Evolutionary conservation across 768 basidiomycete species (phyloP).

Genomic region (Termitomyces sp.): DNA sequence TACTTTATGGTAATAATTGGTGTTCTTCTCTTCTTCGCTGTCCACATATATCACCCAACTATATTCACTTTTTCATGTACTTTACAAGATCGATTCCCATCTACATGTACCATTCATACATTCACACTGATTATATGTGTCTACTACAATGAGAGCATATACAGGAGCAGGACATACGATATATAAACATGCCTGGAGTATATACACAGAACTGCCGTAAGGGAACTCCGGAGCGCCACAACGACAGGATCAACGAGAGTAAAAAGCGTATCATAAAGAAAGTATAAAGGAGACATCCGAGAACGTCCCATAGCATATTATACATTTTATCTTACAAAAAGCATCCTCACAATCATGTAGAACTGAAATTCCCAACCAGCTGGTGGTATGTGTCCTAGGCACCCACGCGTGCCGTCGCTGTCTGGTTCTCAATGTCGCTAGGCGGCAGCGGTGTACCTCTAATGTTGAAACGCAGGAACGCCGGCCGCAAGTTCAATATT

Average conservation of each 20-base stretch:
- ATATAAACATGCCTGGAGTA: not conserved
- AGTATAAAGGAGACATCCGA: not conserved
- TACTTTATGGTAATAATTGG: not conserved
- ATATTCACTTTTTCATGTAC: not conserved
- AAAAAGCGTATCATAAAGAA: not conserved
- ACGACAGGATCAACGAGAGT: not conserved
- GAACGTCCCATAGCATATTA: not conserved
- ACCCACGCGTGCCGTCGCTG: constrained; percentile 15
- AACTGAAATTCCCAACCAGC: not conserved
- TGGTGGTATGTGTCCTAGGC: constrained; percentile 1
- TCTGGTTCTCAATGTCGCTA: constrained; percentile 28
- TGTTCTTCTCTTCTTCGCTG: not conserved
- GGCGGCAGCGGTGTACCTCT: constrained; percentile 9
- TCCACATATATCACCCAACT: not conserved
- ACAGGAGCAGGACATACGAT: not conserved
- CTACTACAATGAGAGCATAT: not conserved
- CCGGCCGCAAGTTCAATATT: constrained; percentile 9
- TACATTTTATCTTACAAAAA: not conserved
- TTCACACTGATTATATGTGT: too few species aligned
- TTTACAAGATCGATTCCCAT: too few species aligned
- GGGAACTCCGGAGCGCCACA: not conserved
- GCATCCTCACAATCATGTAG: not conserved
- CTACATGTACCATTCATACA: too few species aligned
- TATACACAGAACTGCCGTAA: not conserved
- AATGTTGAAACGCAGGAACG: constrained; percentile 16